Conservation (phyloP, 2,329 filamentous ascomycete genomes). For the Ophiosphaerella herpotricha region DNA sequence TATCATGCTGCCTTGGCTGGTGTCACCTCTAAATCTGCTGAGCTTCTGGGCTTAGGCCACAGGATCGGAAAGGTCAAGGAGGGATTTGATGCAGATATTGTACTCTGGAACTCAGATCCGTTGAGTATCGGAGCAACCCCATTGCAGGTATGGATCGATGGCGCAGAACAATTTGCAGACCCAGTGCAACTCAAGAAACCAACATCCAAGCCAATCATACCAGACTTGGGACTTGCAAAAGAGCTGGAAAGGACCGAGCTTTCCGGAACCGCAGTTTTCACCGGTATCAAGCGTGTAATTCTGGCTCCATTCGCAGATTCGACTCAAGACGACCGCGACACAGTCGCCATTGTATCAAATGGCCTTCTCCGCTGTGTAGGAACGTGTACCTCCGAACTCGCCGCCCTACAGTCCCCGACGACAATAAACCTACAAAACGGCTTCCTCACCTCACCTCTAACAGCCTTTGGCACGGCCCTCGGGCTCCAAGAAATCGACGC, state of each 20-base stretch:
- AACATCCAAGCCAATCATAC: conserved; percentile 34
- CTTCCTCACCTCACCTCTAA: conserved; percentile 64
- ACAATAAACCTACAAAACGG: conserved; percentile 61
- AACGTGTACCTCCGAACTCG: conserved; percentile 53
- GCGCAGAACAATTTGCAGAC: conserved; percentile 56
- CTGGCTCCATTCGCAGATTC: conserved; percentile 24
- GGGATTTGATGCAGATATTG: conserved; percentile 50
- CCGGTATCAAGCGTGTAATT: conserved; percentile 58
- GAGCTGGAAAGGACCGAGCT: conserved; percentile 3
- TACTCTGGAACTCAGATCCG: conserved; percentile 52
- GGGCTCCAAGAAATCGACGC: conserved; percentile 67
- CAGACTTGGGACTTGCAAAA: conserved; percentile 48
- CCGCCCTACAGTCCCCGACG: conserved; percentile 38
- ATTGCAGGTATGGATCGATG: conserved; percentile 51
- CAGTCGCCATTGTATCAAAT: conserved; percentile 52
- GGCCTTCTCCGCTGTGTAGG: conserved; percentile 64
- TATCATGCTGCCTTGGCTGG: conserved; percentile 49
- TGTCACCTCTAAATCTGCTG: conserved; percentile 48
- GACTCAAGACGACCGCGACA: conserved; percentile 51
- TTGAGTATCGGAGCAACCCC: conserved; percentile 47
- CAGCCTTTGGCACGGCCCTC: conserved; percentile 63
- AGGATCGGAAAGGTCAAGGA: conserved; percentile 48
- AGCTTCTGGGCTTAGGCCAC: conserved; percentile 46
- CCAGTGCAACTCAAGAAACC: conserved; percentile 34
- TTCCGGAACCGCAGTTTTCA: conserved; percentile 58